Evolutionary conservation across 176 grass and related monocot genomes (phyloP), one percentile per base, ranked within the genome.

Genomic region (Carex kokanica): DNA sequence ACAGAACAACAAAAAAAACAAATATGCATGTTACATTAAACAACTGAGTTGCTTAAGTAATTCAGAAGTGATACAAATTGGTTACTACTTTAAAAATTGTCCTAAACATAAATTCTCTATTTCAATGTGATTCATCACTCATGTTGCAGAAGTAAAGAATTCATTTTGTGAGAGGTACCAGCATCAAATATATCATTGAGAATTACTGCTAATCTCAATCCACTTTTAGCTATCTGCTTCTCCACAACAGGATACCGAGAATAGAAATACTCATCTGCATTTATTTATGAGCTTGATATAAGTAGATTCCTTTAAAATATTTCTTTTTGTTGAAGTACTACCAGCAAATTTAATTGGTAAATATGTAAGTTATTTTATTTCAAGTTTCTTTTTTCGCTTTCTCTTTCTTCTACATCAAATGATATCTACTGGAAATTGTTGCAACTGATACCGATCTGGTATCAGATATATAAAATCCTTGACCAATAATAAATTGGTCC

Each of bases 211-310:
- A 99, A 60, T 74, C 96, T 95, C 79, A 99, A 61, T 47, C 96
- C 91, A 4, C 78, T 93, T 86, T 99, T 93, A 21, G 93, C 96
- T 41, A 99, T 49, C 52, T 93, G 92, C 80, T 92, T 81, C 88
- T 93, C 86, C 91, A 95, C 91, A 53, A 99, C 51, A 1, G 96
- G 96, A 81, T 93, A 91, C 1, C 91, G 74, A 52, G 91, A 88
- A 77, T 91, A 93, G 88, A 90, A 99, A 88, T 99, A 99, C 64
- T 99, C 93, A 90, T 99, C 93, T 99, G 89, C 72, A 78, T 66
- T 80, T 47, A 51, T 69, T 47, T 65, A 23, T 21, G 18, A 41
- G 59, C 25, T 29, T 74, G 59, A 21, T 10, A 25, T 52, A 40
- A 18, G 15, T 20, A 6, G 36, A 70, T 41, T 65, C 16, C 1